These are phyloP conservation scores for Lepidium didymum DNA, from an alignment of 345 rosid species.

Conservation along the genomic window DNA sequence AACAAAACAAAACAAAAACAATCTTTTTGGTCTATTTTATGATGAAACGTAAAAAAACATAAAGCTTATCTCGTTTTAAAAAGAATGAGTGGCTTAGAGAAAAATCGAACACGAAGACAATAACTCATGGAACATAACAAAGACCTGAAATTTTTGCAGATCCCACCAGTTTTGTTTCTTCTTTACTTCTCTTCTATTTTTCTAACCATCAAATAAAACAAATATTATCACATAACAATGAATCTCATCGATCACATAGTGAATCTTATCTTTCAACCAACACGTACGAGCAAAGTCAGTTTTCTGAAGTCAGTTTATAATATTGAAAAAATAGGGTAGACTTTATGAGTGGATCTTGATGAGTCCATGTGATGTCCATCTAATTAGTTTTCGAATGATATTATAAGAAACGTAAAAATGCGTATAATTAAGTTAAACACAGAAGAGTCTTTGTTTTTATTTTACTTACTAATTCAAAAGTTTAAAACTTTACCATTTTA, in stretches of 20 bases:
- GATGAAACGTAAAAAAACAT: neutral
- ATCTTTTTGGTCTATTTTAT: too few species aligned
- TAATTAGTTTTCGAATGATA: neutral
- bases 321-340: neutral
- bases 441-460: conserved; percentile 13
- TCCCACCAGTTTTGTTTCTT: conserved; percentile 2
- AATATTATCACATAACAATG: neutral
- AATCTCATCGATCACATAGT: too few species aligned
- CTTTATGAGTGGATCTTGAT: neutral
- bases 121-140: neutral
- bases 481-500: conserved; percentile 8
- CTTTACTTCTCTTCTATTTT: conserved; percentile 3
- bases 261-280: too few species aligned
- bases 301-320: neutral
- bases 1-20: too few species aligned
- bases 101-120: neutral
- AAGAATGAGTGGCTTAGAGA: neutral
- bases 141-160: conserved; percentile 13
- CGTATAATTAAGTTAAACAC: neutral
- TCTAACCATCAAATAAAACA: neutral
- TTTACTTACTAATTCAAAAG: conserved; percentile 8
- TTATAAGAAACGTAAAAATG: neutral
- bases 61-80: neutral
- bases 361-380: conserved; percentile 13
- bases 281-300: neutral